Percentiles rank a stretch among this genome's conserved stretches.
Conservation (phyloP, 306 rosid genomes). For the Potentilla sterilis region DNA sequence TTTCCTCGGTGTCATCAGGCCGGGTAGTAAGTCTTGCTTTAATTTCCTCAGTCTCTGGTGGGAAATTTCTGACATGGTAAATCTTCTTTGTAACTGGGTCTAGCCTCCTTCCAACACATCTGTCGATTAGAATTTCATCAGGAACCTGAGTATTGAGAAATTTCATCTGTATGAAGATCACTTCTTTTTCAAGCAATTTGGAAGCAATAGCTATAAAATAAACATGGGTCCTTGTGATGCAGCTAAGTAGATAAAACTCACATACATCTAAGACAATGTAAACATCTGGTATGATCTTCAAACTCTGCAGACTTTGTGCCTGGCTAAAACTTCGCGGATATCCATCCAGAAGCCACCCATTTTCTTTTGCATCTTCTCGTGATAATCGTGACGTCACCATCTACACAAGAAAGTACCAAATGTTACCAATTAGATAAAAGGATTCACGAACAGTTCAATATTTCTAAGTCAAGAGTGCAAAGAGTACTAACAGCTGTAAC, state of each 20-base stretch:
- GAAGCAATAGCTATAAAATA: not conserved
- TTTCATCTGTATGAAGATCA: constrained; percentile 22
- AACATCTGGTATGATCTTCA: constrained; percentile 75
- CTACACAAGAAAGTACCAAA: constrained; percentile 32
- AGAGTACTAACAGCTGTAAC: constrained; percentile 63
- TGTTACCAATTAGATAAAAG: constrained; percentile 14
- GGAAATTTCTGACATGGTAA: constrained; percentile 69
- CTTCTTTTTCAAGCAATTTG: not conserved
- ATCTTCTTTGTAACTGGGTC: constrained; percentile 86
- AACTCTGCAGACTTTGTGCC: constrained; percentile 70
- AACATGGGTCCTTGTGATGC: too few species aligned
- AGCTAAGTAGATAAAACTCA: constrained; percentile 21
- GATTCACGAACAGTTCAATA: constrained; percentile 3
- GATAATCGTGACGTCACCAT: constrained; percentile 82
- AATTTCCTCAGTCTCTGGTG: constrained; percentile 72
- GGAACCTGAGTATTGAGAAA: constrained; percentile 87
- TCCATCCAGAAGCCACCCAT: constrained; percentile 98
- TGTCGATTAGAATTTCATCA: constrained; percentile 97
- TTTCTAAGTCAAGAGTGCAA: constrained; percentile 14
- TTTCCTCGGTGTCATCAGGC: constrained; percentile 84
- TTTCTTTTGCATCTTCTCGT: constrained; percentile 56
- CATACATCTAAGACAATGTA: constrained; percentile 80
- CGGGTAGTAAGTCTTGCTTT: constrained; percentile 69
- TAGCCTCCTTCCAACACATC: constrained; percentile 91
- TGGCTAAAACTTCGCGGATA: constrained; percentile 75